Evolutionary conservation across 176 grass and related monocot genomes (phyloP).

Genomic region (Aechmea fasciata): DNA sequence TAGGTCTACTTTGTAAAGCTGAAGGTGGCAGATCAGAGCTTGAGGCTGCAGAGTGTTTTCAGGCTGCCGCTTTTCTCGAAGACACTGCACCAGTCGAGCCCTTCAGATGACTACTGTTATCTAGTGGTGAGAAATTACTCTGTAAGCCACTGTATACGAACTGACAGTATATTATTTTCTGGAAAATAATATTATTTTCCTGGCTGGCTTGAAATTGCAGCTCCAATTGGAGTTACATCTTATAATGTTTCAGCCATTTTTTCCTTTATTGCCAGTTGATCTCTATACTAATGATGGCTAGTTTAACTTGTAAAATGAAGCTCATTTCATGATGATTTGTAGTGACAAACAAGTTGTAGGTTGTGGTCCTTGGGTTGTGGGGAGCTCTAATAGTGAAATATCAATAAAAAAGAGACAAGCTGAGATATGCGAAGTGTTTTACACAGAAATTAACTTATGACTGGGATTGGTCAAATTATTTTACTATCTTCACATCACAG

Average conservation of each 20-base stretch:
- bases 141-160: conserved; percentile 39
- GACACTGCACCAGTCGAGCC: conserved; percentile 92
- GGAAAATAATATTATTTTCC: not conserved
- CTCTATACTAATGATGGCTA: not conserved
- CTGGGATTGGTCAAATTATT: not conserved
- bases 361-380: not conserved
- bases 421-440: not conserved
- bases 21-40: conserved; percentile 47
- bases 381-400: not conserved
- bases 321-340: not conserved
- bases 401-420: not conserved
- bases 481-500: not conserved
- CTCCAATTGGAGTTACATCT: not conserved
- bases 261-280: not conserved
- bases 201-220: conserved; percentile 1
- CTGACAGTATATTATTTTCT: conserved; percentile 6
- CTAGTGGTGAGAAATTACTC: conserved; percentile 21
- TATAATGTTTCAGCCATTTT: not conserved
- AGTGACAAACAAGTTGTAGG: not conserved
- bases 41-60: conserved; percentile 90
- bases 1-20: conserved; percentile 72
- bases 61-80: conserved; percentile 85
- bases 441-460: not conserved
- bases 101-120: conserved; percentile 66
- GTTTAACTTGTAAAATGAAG: not conserved